Evolutionary conservation across 768 basidiomycete genomes (phyloP), one percentile per base, ranked within the genome.

Genomic region (Strobilomyces confusus): DNA sequence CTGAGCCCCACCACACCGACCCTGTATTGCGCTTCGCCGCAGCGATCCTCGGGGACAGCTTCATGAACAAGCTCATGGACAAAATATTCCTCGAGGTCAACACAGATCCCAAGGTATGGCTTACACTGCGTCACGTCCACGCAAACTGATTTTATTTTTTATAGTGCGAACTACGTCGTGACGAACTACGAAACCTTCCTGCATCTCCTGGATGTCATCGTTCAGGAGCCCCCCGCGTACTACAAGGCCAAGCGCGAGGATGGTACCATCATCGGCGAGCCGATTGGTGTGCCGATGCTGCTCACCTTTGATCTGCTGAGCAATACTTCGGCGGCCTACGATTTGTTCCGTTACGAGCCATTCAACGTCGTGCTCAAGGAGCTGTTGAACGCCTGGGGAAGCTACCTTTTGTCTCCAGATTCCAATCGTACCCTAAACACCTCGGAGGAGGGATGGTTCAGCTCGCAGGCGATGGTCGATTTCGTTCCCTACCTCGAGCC

Each of bases 261-360:
- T 23, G 49, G 45, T 47, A 40, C 1, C 5, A 17, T 49, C 32
- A 60, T 64, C 22, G 60, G 58, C 22, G 57, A 59, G 43, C 56
- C 58, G 17, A 46, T 64, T 17, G 63, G 58, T 17, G 56, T 57
- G 4, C 63, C 63, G 0, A 29, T 64, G n/a, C 54, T 37, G 17
- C 55, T 59, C 23, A 12, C 57, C 33, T 38, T 65, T 22, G 60
- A 64, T 41, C 5, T 62, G n/a, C 52, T 64, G 44, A 45, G 63
- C 49, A 64, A 64, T 52, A 65, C 63, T n/a, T 9, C 48, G 17
- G 60, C 60, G 0, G 63, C 46, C 3, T 62, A 65, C 3, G 51
- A 51, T 42, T 32, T 62, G 17, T 62, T 62, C 48, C 56, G 49
- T 43, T 25, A 22, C 15, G 14, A 42, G 1, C 22, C 41, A 26